Evolutionary conservation across 2,329 filamentous ascomycete genomes (phyloP), one percentile per base, ranked within the genome.

Genomic region (Mycosphaerella sp.): DNA sequence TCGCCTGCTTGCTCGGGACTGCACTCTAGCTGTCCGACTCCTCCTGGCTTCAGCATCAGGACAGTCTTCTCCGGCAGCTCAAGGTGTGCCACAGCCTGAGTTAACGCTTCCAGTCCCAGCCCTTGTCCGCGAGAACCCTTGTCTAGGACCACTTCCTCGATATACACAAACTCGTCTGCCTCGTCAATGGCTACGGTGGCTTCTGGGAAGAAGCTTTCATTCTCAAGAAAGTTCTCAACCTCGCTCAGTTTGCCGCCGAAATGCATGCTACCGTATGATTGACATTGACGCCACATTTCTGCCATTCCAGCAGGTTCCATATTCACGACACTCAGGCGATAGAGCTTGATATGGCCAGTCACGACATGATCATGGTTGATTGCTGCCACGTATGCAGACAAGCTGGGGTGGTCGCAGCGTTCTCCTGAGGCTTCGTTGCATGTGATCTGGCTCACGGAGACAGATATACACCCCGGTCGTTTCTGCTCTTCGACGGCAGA

Each of bases 201-300:
- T n/a, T 54, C 44, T 6, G 16, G 16, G 2, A 40, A 10, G 30
- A 56, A 61, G 16, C 17, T 41, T 36, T 61, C 59, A 36, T 61
- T 61, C 7, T 42, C 41, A 27, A 58, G 40, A 32, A 49, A 59
- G 17, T 58, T 61, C 47, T 61, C 59, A 35, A 59, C 44, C 16
- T 59, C 58, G 36, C 52, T 50, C 12, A 59, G 41, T 37, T 56
- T 55, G 6, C 44, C 40, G 14, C 49, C 55, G 8, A 37, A 41
- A 32, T 55, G 52, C 1, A 30, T 42, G 8, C 37, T 35, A 37
- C 58, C 57, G 41, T 54, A 53, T 3, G 13, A 6, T 12, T 21
- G 17, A 21, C 16, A 17, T 21, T 59, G 51, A 17, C 53, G 46
- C 53, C 53, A 56, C 50, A 58, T 56, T 41, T 34, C 21, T 13